Conservation (phyloP, 176 grass and related monocot species). For the Luzula sylvatica region DNA sequence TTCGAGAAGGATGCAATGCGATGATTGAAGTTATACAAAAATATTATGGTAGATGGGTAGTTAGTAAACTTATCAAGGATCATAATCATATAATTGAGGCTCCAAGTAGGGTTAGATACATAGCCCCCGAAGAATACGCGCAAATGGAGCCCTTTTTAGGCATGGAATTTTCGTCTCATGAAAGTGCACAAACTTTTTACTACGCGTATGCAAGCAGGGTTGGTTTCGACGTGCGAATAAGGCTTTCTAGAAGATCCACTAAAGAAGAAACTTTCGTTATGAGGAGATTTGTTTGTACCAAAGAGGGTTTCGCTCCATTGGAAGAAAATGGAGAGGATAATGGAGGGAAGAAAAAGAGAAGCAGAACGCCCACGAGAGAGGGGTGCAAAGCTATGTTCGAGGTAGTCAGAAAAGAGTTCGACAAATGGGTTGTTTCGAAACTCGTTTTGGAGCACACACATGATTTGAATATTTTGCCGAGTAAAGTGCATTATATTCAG, state of each 20-base stretch:
- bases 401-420: conserved; percentile 51
- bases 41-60: conserved; percentile 64
- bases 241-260: conserved; percentile 47
- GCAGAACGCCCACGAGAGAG: conserved; percentile 35
- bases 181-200: conserved; percentile 54
- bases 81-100: conserved; percentile 54
- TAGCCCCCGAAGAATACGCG: conserved; percentile 48
- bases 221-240: conserved; percentile 59
- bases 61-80: conserved; percentile 59
- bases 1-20: conserved; percentile 57
- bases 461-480: conserved; percentile 44
- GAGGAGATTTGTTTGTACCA: conserved; percentile 60
- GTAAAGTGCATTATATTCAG: conserved; percentile 67
- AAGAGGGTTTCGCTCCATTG: conserved; percentile 37
- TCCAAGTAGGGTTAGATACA: conserved; percentile 45
- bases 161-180: conserved; percentile 59
- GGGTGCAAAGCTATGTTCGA: conserved; percentile 69
- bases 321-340: conserved; percentile 47
- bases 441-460: conserved; percentile 54
- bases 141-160: conserved; percentile 37
- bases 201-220: conserved; percentile 57
- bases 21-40: conserved; percentile 67
- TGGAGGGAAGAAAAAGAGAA: conserved; percentile 36
- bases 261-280: conserved; percentile 54
- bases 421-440: conserved; percentile 60